Percentiles rank a stretch among this genome's conserved stretches.
Evolutionary conservation across 768 basidiomycete species (phyloP).

Genomic region (Lyophyllum decastes): DNA sequence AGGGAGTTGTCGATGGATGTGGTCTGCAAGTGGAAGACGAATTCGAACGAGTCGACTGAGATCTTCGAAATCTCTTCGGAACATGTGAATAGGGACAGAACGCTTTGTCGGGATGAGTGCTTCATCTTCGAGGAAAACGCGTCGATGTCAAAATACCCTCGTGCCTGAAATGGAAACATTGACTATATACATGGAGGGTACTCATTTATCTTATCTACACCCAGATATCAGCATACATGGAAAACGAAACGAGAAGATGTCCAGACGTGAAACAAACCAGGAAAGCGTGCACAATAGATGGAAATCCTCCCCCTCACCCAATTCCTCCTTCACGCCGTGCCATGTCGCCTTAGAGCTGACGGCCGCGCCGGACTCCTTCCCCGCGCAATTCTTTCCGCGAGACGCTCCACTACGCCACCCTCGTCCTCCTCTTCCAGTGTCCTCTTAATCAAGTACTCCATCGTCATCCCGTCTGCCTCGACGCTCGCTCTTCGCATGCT

Average conservation of each 20-base stretch:
- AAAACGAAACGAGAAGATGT: neutral
- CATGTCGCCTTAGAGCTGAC: conserved; percentile 61
- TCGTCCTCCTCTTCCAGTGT: conserved; percentile 61
- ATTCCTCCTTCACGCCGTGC: conserved; percentile 44
- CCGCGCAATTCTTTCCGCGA: conserved; percentile 65
- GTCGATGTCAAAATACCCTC: neutral
- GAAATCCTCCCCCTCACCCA: neutral
- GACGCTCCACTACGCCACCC: conserved; percentile 54
- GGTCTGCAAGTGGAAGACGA: no score
- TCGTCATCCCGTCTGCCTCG: conserved; percentile 47
- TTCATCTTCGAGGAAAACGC: neutral
- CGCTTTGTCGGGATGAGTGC: no score
- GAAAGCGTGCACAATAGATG: neutral
- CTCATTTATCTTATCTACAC: neutral
- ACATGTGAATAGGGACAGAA: no score
- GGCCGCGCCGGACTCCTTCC: conserved; percentile 50
- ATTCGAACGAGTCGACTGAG: no score
- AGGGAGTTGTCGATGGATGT: no score
- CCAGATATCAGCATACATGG: neutral
- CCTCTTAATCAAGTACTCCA: conserved; percentile 67
- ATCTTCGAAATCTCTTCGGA: no score
- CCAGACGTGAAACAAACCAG: neutral
- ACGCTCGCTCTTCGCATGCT: conserved; percentile 55
- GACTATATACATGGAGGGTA: neutral
- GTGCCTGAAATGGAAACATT: neutral